Evolutionary conservation across 768 basidiomycete genomes (phyloP).

Genomic region (Cyathus striatus): DNA sequence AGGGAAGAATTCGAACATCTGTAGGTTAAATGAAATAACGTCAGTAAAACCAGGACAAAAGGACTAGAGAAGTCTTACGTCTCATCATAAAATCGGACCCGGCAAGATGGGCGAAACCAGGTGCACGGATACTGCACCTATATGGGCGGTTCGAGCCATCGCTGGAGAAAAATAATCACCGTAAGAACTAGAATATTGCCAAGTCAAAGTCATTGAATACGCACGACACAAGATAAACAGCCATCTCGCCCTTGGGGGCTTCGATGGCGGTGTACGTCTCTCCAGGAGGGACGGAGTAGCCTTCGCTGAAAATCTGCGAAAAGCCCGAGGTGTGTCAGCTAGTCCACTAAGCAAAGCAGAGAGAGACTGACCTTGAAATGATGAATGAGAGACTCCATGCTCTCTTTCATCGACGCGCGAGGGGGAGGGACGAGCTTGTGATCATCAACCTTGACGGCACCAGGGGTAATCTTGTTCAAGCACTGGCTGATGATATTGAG

Average conservation of each 20-base stretch:
- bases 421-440: constrained; percentile 97
- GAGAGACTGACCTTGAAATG: constrained; percentile 78
- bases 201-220: constrained; percentile 24
- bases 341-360: background rate
- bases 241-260: constrained; percentile 99
- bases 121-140: constrained; percentile 94
- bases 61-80: constrained; percentile 43
- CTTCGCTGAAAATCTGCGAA: constrained; percentile 85
- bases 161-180: constrained; percentile 26
- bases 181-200: background rate
- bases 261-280: constrained; percentile 98
- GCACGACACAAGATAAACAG: constrained; percentile 92
- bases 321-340: background rate
- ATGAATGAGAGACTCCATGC: constrained; percentile 96
- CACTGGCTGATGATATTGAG: constrained; percentile 90
- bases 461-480: constrained; percentile 94
- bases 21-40: constrained; percentile 4
- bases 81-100: constrained; percentile 98
- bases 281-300: constrained; percentile 92
- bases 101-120: constrained; percentile 93
- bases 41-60: background rate
- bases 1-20: constrained; percentile 11
- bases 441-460: constrained; percentile 92
- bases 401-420: constrained; percentile 98
- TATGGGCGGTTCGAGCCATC: constrained; percentile 97